Percentiles rank a stretch among this genome's conserved stretches.
phyloP scores from a whole-genome alignment of 2,329 filamentous ascomycete species.

The Phialophora macrospora region DNA sequence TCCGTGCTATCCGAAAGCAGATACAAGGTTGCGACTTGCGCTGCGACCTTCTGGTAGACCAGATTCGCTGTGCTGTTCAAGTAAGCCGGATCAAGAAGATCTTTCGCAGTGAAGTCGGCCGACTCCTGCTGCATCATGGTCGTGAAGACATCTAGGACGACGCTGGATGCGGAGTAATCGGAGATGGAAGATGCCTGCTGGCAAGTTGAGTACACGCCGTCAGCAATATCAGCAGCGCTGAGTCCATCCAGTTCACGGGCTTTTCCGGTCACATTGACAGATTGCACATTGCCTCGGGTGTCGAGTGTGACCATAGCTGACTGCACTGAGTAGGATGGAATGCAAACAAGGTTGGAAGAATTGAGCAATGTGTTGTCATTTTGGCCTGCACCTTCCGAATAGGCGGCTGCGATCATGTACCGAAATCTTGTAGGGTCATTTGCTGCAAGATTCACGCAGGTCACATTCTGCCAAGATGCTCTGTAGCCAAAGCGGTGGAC shows the following conservation, averaged over 20 bases:
- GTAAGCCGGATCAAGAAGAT: slow-evolving; percentile 28
- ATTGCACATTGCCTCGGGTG: slow-evolving; percentile 24
- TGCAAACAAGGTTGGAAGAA: slow-evolving; percentile 34
- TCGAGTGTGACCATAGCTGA: slow-evolving; percentile 25
- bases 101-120: slow-evolving; percentile 12
- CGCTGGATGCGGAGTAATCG: neutral
- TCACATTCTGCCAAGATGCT: slow-evolving; percentile 28
- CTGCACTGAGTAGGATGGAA: slow-evolving; percentile 29
- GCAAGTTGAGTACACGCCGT: slow-evolving; percentile 21
- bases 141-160: slow-evolving; percentile 24
- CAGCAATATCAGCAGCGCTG: slow-evolving; percentile 25
- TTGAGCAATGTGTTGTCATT: slow-evolving; percentile 32
- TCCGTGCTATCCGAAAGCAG: slow-evolving; percentile 17
- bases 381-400: slow-evolving; percentile 30
- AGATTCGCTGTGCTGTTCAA: slow-evolving; percentile 19
- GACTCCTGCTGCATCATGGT: slow-evolving; percentile 29
- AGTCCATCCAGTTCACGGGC: slow-evolving; percentile 20
- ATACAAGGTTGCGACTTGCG: slow-evolving; percentile 32
- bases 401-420: slow-evolving; percentile 27
- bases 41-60: slow-evolving; percentile 23
- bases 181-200: slow-evolving; percentile 20
- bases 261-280: slow-evolving; percentile 24
- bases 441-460: slow-evolving; percentile 28
- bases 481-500: slow-evolving; percentile 30
- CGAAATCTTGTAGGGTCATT: slow-evolving; percentile 26